phyloP scores from a whole-genome alignment of 2,329 filamentous ascomycete species.

The Colletotrichum lindemuthianum region DNA sequence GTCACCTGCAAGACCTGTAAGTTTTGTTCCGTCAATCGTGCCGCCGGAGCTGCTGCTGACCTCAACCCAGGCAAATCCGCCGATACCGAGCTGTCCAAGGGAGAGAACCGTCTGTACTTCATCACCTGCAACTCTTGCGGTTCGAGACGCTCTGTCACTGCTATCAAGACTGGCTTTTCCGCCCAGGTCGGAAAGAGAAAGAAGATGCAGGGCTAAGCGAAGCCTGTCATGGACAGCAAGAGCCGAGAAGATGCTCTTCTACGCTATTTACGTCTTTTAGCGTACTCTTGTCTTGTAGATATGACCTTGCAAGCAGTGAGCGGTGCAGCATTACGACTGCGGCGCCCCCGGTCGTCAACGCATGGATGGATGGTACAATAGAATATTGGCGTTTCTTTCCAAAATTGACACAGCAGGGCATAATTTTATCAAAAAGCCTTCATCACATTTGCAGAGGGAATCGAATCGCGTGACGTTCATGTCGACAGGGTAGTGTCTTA shows the following conservation, averaged over 20 bases:
- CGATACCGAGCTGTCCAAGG: slow-evolving; percentile 96
- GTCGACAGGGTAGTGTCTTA: neutral
- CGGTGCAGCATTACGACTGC: slow-evolving; percentile 23
- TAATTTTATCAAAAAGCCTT: slow-evolving; percentile 14
- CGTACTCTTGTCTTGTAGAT: slow-evolving; percentile 33
- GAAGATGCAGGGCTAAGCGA: slow-evolving; percentile 83
- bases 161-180: slow-evolving; percentile 99
- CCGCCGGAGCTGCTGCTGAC: neutral
- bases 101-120: slow-evolving; percentile 99
- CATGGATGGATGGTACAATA: slow-evolving; percentile 33
- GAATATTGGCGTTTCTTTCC: slow-evolving; percentile 33
- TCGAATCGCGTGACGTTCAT: too few relatives aligned
- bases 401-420: slow-evolving; percentile 20
- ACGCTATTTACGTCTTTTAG: slow-evolving; percentile 35
- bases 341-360: slow-evolving; percentile 22
- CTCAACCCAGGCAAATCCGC: slow-evolving; percentile 70
- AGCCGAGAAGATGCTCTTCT: slow-evolving; percentile 25
- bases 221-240: slow-evolving; percentile 14
- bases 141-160: slow-evolving; percentile 87
- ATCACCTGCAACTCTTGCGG: slow-evolving; percentile 77
- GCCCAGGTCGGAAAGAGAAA: slow-evolving; percentile 99
- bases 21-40: neutral
- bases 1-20: slow-evolving; percentile 97
- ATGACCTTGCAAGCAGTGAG: slow-evolving; percentile 32
- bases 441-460: too few relatives aligned